A percentile compares a stretch with the other conserved stretches of the same genome.
phyloP scores from a whole-genome alignment of 495 filamentous ascomycete species.

The Podospora bellae-mahoneyi region DNA sequence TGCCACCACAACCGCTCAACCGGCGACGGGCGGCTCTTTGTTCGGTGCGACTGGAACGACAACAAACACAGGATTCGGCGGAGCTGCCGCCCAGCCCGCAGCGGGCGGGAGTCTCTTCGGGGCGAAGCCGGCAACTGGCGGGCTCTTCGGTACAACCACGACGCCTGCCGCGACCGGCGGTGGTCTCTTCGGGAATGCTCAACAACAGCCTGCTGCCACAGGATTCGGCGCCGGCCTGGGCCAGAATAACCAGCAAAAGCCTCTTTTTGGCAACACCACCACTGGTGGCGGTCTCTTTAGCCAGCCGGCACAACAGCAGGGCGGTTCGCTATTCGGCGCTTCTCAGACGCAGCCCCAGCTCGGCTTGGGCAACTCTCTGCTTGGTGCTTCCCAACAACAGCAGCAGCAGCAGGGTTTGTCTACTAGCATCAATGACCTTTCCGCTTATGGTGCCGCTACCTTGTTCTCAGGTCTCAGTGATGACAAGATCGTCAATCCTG shows the following conservation, averaged over 20 bases:
- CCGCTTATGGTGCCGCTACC: slow-evolving; percentile 78
- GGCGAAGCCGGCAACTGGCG: slow-evolving; percentile 29
- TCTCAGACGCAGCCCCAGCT: slow-evolving; percentile 47
- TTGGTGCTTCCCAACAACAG: slow-evolving; percentile 45
- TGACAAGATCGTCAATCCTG: slow-evolving; percentile 62
- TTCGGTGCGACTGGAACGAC: slow-evolving; percentile 41
- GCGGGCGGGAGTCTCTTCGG: slow-evolving; percentile 45
- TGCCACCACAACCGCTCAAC: slow-evolving; percentile 26
- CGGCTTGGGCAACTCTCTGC: slow-evolving; percentile 36
- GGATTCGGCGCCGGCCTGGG: slow-evolving; percentile 44
- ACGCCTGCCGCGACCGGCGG: slow-evolving; percentile 41
- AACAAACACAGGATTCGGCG: slow-evolving; percentile 49
- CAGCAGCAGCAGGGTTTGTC: slow-evolving; percentile 60
- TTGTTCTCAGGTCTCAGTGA: slow-evolving; percentile 70
- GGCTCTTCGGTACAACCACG: slow-evolving; percentile 54
- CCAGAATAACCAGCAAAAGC: slow-evolving; percentile 41
- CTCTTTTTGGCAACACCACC: slow-evolving; percentile 40
- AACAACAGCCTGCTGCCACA: slow-evolving; percentile 42
- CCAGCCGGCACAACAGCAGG: slow-evolving; percentile 35
- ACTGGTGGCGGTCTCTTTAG: slow-evolving; percentile 63
- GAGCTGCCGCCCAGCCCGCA: slow-evolving; percentile 28
- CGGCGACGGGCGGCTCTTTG: slow-evolving; percentile 46
- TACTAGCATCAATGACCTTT: slow-evolving; percentile 69
- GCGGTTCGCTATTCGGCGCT: slow-evolving; percentile 40
- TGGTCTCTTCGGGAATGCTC: slow-evolving; percentile 55